A percentile compares a stretch with the other conserved stretches of the same genome.
phyloP scores from a whole-genome alignment of 345 rosid genomes.

The Citrus reticulata region DNA sequence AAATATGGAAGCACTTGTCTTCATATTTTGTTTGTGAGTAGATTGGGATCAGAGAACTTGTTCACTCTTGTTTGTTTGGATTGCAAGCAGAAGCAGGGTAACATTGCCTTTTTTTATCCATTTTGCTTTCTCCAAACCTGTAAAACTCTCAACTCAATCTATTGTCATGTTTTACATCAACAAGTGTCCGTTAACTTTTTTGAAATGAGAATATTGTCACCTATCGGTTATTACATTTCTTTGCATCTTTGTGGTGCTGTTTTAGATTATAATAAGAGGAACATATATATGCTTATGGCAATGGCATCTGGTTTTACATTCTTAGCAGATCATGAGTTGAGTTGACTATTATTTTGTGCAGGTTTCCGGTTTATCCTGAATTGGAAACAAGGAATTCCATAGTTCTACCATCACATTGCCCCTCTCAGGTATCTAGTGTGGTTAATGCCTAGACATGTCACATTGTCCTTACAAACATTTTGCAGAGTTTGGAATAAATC shows the following conservation, averaged over 20 bases:
- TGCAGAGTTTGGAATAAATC: not conserved
- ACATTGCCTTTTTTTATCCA: not conserved
- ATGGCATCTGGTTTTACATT: not conserved
- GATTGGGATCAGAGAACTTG: not conserved
- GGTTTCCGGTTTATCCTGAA: slow-evolving; percentile 85
- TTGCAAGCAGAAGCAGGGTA: not conserved
- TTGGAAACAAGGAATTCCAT: slow-evolving; percentile 83
- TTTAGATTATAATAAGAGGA: not conserved
- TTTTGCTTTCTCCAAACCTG: not conserved
- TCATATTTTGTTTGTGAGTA: not conserved
- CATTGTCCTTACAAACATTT: not conserved
- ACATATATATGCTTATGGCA: not conserved
- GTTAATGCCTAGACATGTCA: not conserved
- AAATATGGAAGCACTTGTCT: not conserved
- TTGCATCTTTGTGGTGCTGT: not conserved
- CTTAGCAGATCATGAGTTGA: slow-evolving; percentile 11
- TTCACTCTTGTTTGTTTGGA: not conserved
- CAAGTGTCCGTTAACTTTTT: not conserved
- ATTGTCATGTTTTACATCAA: not conserved
- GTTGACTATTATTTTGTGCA: slow-evolving; percentile 27
- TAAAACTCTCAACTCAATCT: not conserved
- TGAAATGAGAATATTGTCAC: not conserved
- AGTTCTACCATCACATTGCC: slow-evolving; percentile 70
- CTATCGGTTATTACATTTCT: not conserved
- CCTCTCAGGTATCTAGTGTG: slow-evolving; percentile 63